Base-by-base conservation (phyloP, 1,284 basidiomycete genomes). In the Macrocystidia cucumis region DNA sequence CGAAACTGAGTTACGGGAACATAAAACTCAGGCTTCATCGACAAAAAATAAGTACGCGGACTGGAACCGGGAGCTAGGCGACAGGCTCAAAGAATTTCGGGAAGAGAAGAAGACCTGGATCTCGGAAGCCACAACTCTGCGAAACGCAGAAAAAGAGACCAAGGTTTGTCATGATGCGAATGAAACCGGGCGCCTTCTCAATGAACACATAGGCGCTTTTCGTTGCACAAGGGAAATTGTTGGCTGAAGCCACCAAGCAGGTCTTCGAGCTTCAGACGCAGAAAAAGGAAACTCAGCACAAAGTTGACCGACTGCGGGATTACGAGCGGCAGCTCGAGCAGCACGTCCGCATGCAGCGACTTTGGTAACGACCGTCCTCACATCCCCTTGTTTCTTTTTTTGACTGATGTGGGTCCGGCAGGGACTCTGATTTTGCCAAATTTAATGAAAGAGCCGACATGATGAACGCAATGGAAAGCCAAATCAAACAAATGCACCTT, bases 301-400 rank as follows among this genome's bases (percentile, higher is more conserved):
- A 86, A 48, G 69, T 88, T 17, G 75, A 84, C 40, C 67, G 80
- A 6, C 55, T 87, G 30, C 61, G 67, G 40, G 82, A 86, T 49
- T 87, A 85, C 39, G 84, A 84, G 50, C 64, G 62, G 34, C 74
- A 80, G 45, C 82, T 90, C 27, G 75, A 83, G 29, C 79, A 85
- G 45, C 68, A 83, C 37, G 60, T 79, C 38, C 70, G 73, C 40
- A 71, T 83, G 52, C 78, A 85, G 47, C 67, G 69, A 34, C 57
- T 85, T 43, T 88, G 84, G 86, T 82, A 52, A 18, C n/a, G n/a
- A 9, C 16, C 18, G 16, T 25, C 34, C 7, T 22, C 17, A 16
- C 23, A 11, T 4, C 17, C 1, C 13, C 34, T 20, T 5, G 13
- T 35, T 36, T 11, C 25, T 30, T 11, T 9, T 20, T n/a, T 24